Evolutionary conservation across 2,329 filamentous ascomycete species (phyloP).

Genomic region (Pseudogymnoascus sp.): DNA sequence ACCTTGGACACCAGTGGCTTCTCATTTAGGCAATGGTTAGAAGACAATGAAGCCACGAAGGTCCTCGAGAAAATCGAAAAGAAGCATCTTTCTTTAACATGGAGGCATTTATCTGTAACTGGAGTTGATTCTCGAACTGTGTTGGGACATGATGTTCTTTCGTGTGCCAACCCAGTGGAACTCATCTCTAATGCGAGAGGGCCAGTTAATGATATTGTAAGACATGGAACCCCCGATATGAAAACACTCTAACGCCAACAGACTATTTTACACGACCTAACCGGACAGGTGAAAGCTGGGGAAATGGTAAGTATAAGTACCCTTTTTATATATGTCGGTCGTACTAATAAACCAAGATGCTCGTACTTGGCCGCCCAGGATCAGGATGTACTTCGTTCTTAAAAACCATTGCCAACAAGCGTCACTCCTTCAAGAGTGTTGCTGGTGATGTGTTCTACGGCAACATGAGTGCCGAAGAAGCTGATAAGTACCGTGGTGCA

Average conservation of each 20-base stretch:
- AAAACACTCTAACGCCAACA: neutral
- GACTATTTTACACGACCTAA: slow-evolving; percentile 10
- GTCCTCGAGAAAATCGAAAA: slow-evolving; percentile 1
- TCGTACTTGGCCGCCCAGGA: slow-evolving; percentile 61
- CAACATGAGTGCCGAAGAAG: slow-evolving; percentile 33
- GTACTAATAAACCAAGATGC: slow-evolving; percentile 58
- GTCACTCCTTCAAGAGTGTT: slow-evolving; percentile 49
- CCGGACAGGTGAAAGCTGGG: slow-evolving; percentile 10
- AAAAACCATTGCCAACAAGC: slow-evolving; percentile 58
- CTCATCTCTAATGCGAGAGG: neutral
- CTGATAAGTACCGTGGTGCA: slow-evolving; percentile 42
- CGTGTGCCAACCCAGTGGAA: slow-evolving; percentile 10
- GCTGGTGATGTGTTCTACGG: slow-evolving; percentile 52
- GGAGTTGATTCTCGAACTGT: slow-evolving; percentile 10
- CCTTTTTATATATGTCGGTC: slow-evolving; percentile 38
- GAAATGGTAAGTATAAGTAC: slow-evolving; percentile 9
- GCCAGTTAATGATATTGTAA: neutral
- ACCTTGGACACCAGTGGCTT: neutral
- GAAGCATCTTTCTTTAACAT: slow-evolving; percentile 11
- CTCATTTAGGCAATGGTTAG: slow-evolving; percentile 7
- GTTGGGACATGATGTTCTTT: slow-evolving; percentile 9
- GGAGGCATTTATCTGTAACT: slow-evolving; percentile 4
- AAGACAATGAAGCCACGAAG: slow-evolving; percentile 8
- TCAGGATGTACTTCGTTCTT: slow-evolving; percentile 64
- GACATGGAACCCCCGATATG: neutral